Base-by-base conservation (phyloP, 805 yeast species). In the Yueomyces sp. region DNA sequence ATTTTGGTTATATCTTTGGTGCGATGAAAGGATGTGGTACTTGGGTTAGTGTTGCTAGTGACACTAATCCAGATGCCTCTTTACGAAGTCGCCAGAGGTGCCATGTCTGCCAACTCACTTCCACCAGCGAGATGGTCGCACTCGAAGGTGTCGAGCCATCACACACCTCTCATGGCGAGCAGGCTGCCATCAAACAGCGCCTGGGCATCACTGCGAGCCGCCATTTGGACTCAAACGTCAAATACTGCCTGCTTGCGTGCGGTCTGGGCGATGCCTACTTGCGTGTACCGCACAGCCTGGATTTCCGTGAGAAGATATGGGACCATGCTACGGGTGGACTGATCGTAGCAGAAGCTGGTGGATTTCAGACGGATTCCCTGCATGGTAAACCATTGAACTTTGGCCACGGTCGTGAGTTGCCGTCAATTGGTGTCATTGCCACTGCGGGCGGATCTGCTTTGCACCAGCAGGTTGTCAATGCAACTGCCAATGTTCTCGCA, bases 281-380 rank as follows among this genome's bases (percentile, higher is more conserved):
- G 47, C 79, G 99, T 52, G 66, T 94, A 46, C 99, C 99, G 11
- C 76, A 80, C 40, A 77, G 73, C 50, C 69, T 77, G 42, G 64
- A 73, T 3, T 92, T 88, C 60, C 6, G 33, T 6, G 99, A 92
- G 60, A 92, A 92, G 64, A 87, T 92, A 47, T 92, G 98, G 97
- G 99, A 92, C 64, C 99, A 92, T 61, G 97, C 97, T 26, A 94
- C 96, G 2, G 99, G 98, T 3, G 81, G 83, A 55, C 70, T 90
- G 11, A 72, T 92, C 47, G 79, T 94, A 40, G 70, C 74, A 34
- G 98, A 94, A 62, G 83, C 94, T 53, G 96, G 96, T 38, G 98
- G 98, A 5, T 60, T 68, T 41, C 97, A 92, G 9, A 77, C 90
- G 12, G 98, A 92, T 57, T 46, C 64, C 1, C 76, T 90, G 63